phyloP scores from a whole-genome alignment of 176 grass and related monocot species.

The Aegilops sharonensis region DNA sequence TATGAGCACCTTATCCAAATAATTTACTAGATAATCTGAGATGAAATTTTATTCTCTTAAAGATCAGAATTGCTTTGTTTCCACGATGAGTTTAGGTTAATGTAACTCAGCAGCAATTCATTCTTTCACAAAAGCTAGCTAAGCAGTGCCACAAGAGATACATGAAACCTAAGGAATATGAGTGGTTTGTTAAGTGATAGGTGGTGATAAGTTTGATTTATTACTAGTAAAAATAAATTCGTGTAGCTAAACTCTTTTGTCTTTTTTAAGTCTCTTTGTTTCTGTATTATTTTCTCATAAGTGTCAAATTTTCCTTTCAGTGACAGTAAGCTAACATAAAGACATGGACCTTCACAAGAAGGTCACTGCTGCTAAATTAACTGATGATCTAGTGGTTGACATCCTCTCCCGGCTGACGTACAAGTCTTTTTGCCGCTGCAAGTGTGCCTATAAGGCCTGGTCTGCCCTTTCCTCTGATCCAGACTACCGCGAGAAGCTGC shows the following conservation, averaged over 20 bases:
- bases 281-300: neutral
- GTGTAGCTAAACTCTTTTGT: neutral
- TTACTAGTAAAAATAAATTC: neutral
- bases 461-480: neutral
- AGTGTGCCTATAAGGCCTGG: constrained; percentile 3
- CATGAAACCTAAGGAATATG: neutral
- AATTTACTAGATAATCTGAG: neutral
- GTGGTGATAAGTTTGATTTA: neutral
- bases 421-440: neutral
- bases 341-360: neutral
- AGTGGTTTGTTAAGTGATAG: neutral
- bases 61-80: neutral
- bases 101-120: neutral
- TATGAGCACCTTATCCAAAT: neutral
- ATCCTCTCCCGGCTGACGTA: constrained; percentile 1
- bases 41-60: neutral
- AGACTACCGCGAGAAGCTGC: constrained; percentile 26
- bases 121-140: neutral
- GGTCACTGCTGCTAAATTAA: neutral
- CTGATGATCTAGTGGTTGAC: neutral
- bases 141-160: neutral
- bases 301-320: neutral
- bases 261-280: neutral
- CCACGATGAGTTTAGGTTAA: neutral
- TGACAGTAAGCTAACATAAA: neutral